A percentile compares a stretch with the other conserved stretches of the same genome.
Evolutionary conservation across 2,329 filamentous ascomycete genomes (phyloP).

Genomic region (Cordyceps farinosa): DNA sequence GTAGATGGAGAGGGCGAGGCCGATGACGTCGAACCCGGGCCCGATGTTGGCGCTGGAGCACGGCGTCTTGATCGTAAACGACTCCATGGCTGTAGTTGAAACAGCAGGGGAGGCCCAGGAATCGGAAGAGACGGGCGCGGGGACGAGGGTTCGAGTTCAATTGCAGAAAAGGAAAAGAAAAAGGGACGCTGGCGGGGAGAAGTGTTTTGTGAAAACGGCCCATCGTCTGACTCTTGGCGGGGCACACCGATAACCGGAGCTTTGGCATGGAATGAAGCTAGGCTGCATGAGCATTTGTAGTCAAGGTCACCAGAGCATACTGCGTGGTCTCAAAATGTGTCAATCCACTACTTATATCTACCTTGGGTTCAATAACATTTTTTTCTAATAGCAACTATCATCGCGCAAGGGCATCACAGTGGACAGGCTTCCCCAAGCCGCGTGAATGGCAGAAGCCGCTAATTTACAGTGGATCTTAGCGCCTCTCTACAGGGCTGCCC

Average conservation of each 20-base stretch:
- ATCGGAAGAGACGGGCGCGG: background rate
- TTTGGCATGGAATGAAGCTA: background rate
- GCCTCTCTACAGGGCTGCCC: background rate
- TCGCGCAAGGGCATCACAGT: too few species aligned
- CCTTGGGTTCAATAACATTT: too few species aligned
- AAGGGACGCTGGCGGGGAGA: background rate
- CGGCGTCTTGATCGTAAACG: conserved; percentile 73
- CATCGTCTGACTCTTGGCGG: conserved; percentile 14
- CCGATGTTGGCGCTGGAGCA: conserved; percentile 98
- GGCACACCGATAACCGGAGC: conserved; percentile 18
- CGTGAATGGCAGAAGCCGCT: background rate
- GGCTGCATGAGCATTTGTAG: background rate
- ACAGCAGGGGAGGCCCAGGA: conserved; percentile 1
- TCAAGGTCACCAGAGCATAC: background rate
- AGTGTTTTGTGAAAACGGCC: background rate
- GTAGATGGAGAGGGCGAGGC: conserved; percentile 88
- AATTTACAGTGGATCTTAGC: background rate
- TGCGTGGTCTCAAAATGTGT: too few species aligned
- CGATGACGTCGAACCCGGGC: conserved; percentile 96
- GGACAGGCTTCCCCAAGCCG: too few species aligned
- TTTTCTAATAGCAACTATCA: too few species aligned
- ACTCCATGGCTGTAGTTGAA: conserved; percentile 42
- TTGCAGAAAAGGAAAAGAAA: background rate
- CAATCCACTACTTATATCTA: too few species aligned
- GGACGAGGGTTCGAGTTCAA: background rate